These are phyloP conservation scores for Parascedosporium putredinis DNA, from an alignment of 2,329 filamentous ascomycete genomes.

Conservation along the genomic window DNA sequence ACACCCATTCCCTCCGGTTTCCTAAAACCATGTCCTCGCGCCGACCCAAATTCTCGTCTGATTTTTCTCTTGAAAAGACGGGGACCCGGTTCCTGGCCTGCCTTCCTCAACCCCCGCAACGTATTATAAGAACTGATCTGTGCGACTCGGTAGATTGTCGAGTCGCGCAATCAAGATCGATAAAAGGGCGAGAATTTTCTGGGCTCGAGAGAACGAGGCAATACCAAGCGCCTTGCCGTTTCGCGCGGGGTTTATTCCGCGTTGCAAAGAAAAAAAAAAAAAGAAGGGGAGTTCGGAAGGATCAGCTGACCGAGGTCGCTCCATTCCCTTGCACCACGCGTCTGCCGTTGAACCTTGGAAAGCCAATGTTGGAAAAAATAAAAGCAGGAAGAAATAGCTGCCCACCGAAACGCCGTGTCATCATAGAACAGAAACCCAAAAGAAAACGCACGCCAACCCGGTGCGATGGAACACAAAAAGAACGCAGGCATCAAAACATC, in stretches of 20 bases:
- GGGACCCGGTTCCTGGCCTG: background rate
- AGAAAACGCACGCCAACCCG: background rate
- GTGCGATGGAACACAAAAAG: background rate
- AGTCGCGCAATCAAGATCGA: too few relatives aligned
- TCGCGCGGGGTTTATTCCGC: background rate
- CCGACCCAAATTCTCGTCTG: background rate
- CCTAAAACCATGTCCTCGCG: background rate
- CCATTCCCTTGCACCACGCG: background rate
- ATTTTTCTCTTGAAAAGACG: background rate
- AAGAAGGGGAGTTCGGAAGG: background rate
- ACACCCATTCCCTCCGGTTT: background rate
- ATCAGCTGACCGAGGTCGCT: background rate
- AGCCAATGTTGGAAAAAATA: too few relatives aligned
- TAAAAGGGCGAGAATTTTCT: too few relatives aligned
- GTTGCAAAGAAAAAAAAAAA: background rate
- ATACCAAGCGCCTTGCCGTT: too few relatives aligned
- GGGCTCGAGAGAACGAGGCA: too few relatives aligned
- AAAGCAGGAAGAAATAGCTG: background rate
- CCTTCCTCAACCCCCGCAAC: background rate
- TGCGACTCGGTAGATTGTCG: background rate
- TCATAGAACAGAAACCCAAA: slow-evolving; percentile 1
- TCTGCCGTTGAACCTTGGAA: background rate
- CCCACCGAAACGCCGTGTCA: slow-evolving; percentile 6
- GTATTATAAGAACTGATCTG: background rate
- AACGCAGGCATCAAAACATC: background rate